Base-by-base conservation (phyloP, 768 basidiomycete genomes). In the Neoboletus magnificus region DNA sequence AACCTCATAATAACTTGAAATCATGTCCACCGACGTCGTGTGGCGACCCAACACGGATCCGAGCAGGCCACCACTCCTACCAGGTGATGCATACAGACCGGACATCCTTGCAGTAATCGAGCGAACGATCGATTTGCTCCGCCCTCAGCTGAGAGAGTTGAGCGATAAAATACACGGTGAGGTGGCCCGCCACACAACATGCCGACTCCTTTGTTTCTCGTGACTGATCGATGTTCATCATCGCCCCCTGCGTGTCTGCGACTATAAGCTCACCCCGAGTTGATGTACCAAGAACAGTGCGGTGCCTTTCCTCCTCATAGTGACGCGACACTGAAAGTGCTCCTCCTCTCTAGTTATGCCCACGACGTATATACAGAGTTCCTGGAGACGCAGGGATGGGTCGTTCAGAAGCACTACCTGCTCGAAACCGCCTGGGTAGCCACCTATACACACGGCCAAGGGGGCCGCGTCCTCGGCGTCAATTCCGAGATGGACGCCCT, bases 381-480 rank as follows among this genome's bases (percentile, higher is more conserved):
- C 69, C 78, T 93, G 79, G 74, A 71, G 50, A 76, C 77, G 47
- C 82, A 83, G 27, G 88, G 85, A 1, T 91, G 87, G 66, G 67
- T 77, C 25, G 84, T 91, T 23, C 79, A 79, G 35, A 77, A 71
- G 56, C 80, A 90, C 43, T 80, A 85, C 62, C 76, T 79, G 37
- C 74, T 93, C 23, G 77, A 82, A 30, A 93, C 90, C 0, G 89
- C 89, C 3, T 93, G 90, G 90, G 75, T 78, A n/a, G 91, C 91
- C 0, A 79, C 77, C 2, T 91, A 82, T 61, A 73, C 78, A 16
- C 77, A 85, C 60, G 86, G 87, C 12, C 68, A 74, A 30, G 89
- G 87, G 11, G 89, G 88, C 7, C 79, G 83, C 48, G 83, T 80
- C 0, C 80, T 92, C 32, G 90, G 90, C 0, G 74, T 93, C 55